Percentiles rank a stretch among this genome's conserved stretches.
Conservation (phyloP, 2,329 filamentous ascomycete species). For the Calonectria leucothoes region DNA sequence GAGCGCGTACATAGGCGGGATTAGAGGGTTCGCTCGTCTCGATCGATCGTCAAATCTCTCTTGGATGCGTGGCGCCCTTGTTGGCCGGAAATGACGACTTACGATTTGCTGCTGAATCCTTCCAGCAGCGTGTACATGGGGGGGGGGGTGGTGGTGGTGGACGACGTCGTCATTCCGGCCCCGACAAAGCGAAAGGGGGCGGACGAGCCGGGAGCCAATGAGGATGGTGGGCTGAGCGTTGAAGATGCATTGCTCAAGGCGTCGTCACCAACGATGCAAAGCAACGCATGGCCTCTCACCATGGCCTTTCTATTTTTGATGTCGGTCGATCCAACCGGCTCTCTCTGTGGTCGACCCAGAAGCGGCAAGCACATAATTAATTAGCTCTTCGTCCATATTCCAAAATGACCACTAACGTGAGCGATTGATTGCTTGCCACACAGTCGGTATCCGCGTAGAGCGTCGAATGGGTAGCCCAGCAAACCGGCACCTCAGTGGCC, state of each 20-base stretch:
- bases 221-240: not conserved
- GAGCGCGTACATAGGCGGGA: not conserved
- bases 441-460: not conserved
- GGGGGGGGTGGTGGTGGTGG: not conserved
- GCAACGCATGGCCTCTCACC: not conserved
- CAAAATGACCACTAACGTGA: not conserved
- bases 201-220: not conserved
- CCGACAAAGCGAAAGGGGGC: not conserved
- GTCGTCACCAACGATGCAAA: not conserved
- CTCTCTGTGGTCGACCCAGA: not conserved
- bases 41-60: slow-evolving; percentile 5
- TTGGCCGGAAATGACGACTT: slow-evolving; percentile 3
- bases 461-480: not conserved
- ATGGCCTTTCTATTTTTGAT: not conserved
- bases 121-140: not conserved
- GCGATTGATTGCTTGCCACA: slow-evolving; percentile 3
- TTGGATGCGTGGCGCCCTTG: not conserved
- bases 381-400: not conserved
- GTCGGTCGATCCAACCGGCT: not conserved
- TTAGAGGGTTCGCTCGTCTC: not conserved
- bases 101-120: not conserved
- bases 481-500: not conserved
- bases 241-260: not conserved
- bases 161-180: not conserved
- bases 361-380: not conserved